Evolutionary conservation across 2,329 filamentous ascomycete species (phyloP), one percentile per base, ranked within the genome.

Genomic region (Venturia nashicola): DNA sequence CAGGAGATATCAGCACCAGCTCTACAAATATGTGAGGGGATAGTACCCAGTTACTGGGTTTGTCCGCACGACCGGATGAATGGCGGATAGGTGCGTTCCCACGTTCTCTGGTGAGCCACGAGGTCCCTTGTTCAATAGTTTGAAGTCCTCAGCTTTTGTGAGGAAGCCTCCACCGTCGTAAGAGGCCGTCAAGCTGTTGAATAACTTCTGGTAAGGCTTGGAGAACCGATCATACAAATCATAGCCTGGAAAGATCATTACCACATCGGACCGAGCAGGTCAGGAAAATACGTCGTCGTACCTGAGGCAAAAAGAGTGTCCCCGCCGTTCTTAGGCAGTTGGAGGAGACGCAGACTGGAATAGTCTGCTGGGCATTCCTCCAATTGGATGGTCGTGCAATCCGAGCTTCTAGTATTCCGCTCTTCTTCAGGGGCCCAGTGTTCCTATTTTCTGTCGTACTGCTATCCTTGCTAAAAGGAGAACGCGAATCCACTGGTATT

Each of bases 221-320:
- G 82, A 85, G 65, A 89, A 77, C 36, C 83, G 80, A 69, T 89
- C 85, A 68, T 86, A 88, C 14, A 87, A 73, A 68, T 88, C 85
- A 69, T 87, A 87, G 6, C 48, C 48, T 54, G 27, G 18, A 48
- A 23, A 32, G 14, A 16, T 32, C 6, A 34, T 16, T 14, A 27
- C 5, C 20, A 11, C 7, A 3, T 32, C 48, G 36, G 36, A 39
- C 23, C 23, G 6, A 16, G 18, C 9, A 32, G 48, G 14, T 18
- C 27, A 32, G 48, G 69, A 87, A 87, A 5, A 3, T 14, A 14
- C 5, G 16, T 54, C 44, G 23, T 16, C 48, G 7, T 16, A 0
- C 84, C 84, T 0, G 83, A 86, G 0, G 85, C 86, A 84, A 85
- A 88, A 6, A 88, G 78, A 0, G 86, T 87, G 71, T 86, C 82